Percentiles rank a stretch among this genome's conserved stretches.
phyloP scores from a whole-genome alignment of 192 early-diverging fungal species.

The Umbelopsis ramanniana region DNA sequence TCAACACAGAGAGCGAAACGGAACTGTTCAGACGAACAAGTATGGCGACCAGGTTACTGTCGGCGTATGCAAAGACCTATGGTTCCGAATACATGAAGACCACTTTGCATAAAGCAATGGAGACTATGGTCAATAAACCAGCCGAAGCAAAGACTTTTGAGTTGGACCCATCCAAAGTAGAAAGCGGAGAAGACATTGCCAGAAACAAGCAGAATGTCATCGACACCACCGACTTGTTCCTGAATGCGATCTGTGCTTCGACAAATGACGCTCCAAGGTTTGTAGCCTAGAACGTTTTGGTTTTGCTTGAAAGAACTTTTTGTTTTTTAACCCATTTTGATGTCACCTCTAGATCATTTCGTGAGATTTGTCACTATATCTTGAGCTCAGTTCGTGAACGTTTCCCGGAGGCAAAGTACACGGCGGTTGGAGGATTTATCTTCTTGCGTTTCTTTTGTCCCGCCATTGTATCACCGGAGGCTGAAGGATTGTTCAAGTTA shows the following conservation, averaged over 20 bases:
- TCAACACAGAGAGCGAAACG: slow-evolving; percentile 62
- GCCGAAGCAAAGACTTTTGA: slow-evolving; percentile 84
- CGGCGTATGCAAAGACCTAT: slow-evolving; percentile 80
- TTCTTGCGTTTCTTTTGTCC: slow-evolving; percentile 97
- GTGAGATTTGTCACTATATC: slow-evolving; percentile 84
- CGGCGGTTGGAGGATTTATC: slow-evolving; percentile 92
- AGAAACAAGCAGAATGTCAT: slow-evolving; percentile 83
- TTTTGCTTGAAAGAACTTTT: not conserved
- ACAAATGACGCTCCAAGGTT: slow-evolving; percentile 68
- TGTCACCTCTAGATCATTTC: slow-evolving; percentile 50
- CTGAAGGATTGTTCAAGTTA: slow-evolving; percentile 70
- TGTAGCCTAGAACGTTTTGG: not conserved
- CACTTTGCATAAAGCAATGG: slow-evolving; percentile 81
- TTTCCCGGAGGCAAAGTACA: slow-evolving; percentile 84
- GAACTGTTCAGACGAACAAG: slow-evolving; percentile 93
- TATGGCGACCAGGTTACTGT: slow-evolving; percentile 87
- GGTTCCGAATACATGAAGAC: slow-evolving; percentile 81
- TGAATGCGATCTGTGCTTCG: slow-evolving; percentile 85
- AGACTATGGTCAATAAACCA: slow-evolving; percentile 65
- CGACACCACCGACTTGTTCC: slow-evolving; percentile 71
- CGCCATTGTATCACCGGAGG: slow-evolving; percentile 91
- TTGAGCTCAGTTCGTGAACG: slow-evolving; percentile 73
- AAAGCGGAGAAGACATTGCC: slow-evolving; percentile 65
- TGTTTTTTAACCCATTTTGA: not conserved
- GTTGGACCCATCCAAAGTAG: slow-evolving; percentile 81